Percentiles rank a stretch among this genome's conserved stretches.
Conservation (phyloP, 768 basidiomycete genomes). For the Tricholoma furcatifolium region DNA sequence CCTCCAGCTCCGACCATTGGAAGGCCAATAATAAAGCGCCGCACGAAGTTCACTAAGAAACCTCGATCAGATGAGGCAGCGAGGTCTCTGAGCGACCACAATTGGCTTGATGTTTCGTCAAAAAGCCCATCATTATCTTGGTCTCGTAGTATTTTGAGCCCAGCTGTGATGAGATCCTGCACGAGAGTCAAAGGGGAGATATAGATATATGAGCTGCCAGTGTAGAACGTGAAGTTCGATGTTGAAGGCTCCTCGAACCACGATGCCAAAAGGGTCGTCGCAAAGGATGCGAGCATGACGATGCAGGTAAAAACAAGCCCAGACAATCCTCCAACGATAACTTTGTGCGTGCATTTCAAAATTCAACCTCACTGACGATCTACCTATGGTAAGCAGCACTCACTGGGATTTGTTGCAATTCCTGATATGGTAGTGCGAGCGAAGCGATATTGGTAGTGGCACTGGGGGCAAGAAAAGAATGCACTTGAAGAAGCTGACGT, state of each 20-base stretch:
- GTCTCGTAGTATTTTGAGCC: constrained; percentile 60
- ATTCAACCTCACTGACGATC: constrained; percentile 2
- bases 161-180: constrained; percentile 60
- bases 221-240: constrained; percentile 35
- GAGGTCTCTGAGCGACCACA: constrained; percentile 7
- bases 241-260: constrained; percentile 55
- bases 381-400: constrained; percentile 14
- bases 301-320: constrained; percentile 60
- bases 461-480: constrained; percentile 81
- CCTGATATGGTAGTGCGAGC: constrained; percentile 69
- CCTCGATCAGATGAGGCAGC: constrained; percentile 27
- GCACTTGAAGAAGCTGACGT: constrained; percentile 58
- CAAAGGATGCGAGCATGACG: constrained; percentile 66
- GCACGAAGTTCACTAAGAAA: constrained; percentile 54
- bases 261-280: constrained; percentile 66
- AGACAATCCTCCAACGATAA: constrained; percentile 61
- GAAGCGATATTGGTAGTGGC: constrained; percentile 75
- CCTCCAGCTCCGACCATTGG: constrained; percentile 79
- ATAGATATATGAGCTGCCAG: constrained; percentile 38
- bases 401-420: constrained; percentile 76
- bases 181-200: constrained; percentile 58
- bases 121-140: constrained; percentile 44
- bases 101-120: constrained; percentile 25
- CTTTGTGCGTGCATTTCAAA: constrained; percentile 32
- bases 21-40: constrained; percentile 74